phyloP scores from a whole-genome alignment of 257 asterid genomes.

The Cinchona pubescens region DNA sequence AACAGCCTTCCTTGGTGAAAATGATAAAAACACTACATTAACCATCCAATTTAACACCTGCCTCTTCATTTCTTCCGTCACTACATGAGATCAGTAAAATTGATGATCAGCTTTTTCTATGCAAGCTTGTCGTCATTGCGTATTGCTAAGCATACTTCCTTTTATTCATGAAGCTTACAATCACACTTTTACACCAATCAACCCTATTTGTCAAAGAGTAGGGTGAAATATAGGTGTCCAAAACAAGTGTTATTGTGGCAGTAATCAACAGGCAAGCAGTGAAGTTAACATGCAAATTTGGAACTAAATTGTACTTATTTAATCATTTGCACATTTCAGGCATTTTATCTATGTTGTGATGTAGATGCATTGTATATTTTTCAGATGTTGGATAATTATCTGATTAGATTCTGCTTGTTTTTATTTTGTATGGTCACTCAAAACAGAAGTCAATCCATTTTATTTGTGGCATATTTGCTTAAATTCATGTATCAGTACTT shows the following conservation, averaged over 20 bases:
- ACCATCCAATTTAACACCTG: background rate
- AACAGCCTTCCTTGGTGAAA: background rate
- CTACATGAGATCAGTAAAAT: background rate
- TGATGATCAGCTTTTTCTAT: background rate
- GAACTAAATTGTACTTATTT: background rate
- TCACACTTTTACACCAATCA: background rate
- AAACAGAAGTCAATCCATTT: background rate
- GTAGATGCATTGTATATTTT: background rate
- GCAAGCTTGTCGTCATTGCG: background rate
- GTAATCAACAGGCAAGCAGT: background rate
- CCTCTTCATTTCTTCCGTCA: background rate
- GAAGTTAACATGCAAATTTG: background rate
- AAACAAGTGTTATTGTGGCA: background rate
- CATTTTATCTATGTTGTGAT: background rate
- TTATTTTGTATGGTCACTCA: background rate
- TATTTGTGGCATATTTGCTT: background rate
- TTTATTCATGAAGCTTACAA: background rate
- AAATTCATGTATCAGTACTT: background rate
- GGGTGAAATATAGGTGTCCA: background rate
- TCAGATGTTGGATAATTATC: background rate
- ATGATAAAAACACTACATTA: background rate
- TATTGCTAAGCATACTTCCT: background rate
- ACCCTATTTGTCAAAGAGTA: background rate
- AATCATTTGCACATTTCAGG: background rate
- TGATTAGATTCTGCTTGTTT: background rate